Percentiles rank a stretch among this genome's conserved stretches.
Conservation (phyloP, 2,329 filamentous ascomycete genomes). For the Cytospora schulzeri region DNA sequence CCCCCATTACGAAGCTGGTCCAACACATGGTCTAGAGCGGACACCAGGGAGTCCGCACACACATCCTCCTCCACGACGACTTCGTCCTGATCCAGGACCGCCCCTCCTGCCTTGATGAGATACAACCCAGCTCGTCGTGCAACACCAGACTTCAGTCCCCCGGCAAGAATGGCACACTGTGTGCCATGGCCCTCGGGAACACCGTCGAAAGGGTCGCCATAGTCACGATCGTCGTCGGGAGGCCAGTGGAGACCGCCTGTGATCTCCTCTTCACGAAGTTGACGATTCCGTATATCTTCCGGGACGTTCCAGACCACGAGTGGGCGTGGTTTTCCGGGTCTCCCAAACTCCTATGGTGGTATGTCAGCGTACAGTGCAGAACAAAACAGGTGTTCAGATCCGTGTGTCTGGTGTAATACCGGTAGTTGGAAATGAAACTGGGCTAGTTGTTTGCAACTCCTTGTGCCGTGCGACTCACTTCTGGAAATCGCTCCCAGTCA, state of each 20-base stretch:
- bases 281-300: not conserved
- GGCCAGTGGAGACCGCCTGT: not conserved
- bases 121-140: conserved; percentile 14
- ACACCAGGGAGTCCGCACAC: not conserved
- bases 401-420: not conserved
- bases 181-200: conserved; percentile 20
- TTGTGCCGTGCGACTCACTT: conserved; percentile 1
- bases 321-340: not conserved
- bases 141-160: not conserved
- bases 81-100: not conserved
- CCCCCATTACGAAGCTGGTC: conserved; percentile 2
- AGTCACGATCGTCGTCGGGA: conserved; percentile 5
- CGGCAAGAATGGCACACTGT: conserved; percentile 12
- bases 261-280: not conserved
- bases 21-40: conserved; percentile 8
- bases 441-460: not conserved
- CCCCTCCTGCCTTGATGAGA: conserved; percentile 22
- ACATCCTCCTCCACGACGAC: conserved; percentile 12
- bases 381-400: too few species aligned
- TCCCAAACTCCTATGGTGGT: conserved; percentile 2
- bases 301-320: conserved; percentile 13
- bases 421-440: not conserved
- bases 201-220: conserved; percentile 14
- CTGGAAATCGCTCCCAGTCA: conserved; percentile 14
- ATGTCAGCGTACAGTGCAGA: not conserved